Base-by-base conservation (phyloP, 2,329 filamentous ascomycete species). In the Botryosphaeria agaves region DNA sequence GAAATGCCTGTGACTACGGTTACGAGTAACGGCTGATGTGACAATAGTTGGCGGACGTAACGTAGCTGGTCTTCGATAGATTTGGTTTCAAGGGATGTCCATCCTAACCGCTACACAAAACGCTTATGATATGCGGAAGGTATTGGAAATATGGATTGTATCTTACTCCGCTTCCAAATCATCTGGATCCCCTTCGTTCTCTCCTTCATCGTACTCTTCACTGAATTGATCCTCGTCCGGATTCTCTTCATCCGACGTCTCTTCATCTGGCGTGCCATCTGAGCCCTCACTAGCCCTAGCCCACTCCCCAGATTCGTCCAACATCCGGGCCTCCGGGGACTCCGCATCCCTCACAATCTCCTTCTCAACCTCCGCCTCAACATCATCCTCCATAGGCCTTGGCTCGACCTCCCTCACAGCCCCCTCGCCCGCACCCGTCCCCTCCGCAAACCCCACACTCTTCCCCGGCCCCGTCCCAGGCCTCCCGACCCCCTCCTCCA, bases 241-340 rank as follows among this genome's bases (percentile, higher is more conserved):
- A n/a, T n/a, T 49, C 28, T 49, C 43, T 33, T 45, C 38, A 19
- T 49, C 45, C 7, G 14, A 11, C 39, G 34, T 30, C 9, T 8
- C 11, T 6, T 18, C 26, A 11, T 28, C 8, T 15, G 9, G 14
- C 26, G 16, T 14, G 11, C n/a, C n/a, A n/a, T n/a, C 26, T 9
- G 14, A 9, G 14, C 9, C 26, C 15, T 44, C 41, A 20, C 48
- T 50, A 1, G 45, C 49, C 7, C 47, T 29, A 20, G 49, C 50
- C 52, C 52, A 55, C 38, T 52, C 51, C 3, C 44, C 41, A 26
- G 43, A 47, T 39, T 55, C 52, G 0, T 34, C 38, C 48, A n/a
- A 55, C 36, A 17, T 49, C 36, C 14, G 36, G n/a, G n/a, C n/a
- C n/a, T n/a, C 32, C 12, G 52, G 26, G 25, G 34, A 27, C 14